These are phyloP conservation scores for Fraxinus quadrangulata DNA, from an alignment of 257 asterid species.

Conservation along the genomic window DNA sequence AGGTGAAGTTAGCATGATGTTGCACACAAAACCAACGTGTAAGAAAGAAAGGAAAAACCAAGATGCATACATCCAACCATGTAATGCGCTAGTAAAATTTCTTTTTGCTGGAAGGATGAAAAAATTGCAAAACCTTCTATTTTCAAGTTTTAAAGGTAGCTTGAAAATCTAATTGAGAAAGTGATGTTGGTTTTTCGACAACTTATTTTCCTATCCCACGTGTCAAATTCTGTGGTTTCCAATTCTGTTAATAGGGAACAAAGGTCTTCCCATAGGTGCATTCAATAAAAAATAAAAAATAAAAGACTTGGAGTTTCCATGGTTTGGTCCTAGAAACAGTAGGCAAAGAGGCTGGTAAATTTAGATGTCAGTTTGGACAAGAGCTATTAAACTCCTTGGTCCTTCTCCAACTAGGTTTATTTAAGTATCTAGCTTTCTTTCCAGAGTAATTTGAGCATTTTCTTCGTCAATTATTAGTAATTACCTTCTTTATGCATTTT, in stretches of 20 bases:
- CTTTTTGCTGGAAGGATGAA: not conserved
- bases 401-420: not conserved
- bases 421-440: not conserved
- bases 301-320: not conserved
- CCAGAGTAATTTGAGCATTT: slow-evolving; percentile 3
- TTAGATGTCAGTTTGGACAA: slow-evolving; percentile 12
- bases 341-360: slow-evolving; percentile 4
- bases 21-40: not conserved
- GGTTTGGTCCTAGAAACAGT: not conserved
- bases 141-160: not conserved
- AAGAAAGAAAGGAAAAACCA: slow-evolving; percentile 7
- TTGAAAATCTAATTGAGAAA: not conserved
- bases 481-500: slow-evolving; percentile 1
- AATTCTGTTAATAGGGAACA: not conserved
- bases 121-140: not conserved
- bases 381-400: not conserved
- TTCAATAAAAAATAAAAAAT: not conserved
- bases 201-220: not conserved
- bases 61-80: not conserved
- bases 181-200: not conserved
- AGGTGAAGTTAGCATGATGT: not conserved
- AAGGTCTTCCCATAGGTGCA: not conserved
- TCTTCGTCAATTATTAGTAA: not conserved
- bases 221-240: not conserved
- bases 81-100: not conserved